A percentile compares a stretch with the other conserved stretches of the same genome.
phyloP scores from a whole-genome alignment of 257 asterid species.

The Galeopsis tetrahit region DNA sequence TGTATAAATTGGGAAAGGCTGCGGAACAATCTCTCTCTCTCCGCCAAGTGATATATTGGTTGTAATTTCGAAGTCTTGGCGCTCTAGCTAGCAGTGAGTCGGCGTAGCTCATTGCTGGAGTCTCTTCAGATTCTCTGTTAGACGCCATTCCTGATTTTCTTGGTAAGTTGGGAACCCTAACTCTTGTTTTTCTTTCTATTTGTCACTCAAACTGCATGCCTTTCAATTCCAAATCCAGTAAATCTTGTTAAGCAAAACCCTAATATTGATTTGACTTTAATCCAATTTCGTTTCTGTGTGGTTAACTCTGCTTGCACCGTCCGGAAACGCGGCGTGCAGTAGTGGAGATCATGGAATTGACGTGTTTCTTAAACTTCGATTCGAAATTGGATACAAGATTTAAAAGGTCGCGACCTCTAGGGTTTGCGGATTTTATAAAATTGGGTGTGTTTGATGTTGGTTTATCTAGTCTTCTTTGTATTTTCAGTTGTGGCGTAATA shows the following conservation, averaged over 20 bases:
- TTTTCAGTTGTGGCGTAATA: constrained; percentile 6
- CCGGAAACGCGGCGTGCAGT: not conserved
- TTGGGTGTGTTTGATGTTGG: constrained; percentile 21
- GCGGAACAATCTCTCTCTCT: constrained; percentile 3
- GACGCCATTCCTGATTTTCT: constrained; percentile 14
- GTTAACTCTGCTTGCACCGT: not conserved
- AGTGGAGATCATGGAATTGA: constrained; percentile 13
- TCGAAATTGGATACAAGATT: constrained; percentile 24
- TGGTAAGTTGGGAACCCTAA: constrained; percentile 45
- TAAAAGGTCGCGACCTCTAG: constrained; percentile 10
- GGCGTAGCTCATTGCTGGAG: constrained; percentile 23
- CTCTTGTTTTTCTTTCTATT: constrained; percentile 13
- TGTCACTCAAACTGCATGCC: not conserved
- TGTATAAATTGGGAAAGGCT: constrained; percentile 17
- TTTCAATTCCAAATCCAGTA: not conserved
- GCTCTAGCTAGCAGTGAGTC: constrained; percentile 21
- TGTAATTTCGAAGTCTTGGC: constrained; percentile 29
- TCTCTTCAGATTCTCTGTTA: constrained; percentile 32
- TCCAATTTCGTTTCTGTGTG: not conserved
- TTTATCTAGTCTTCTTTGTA: constrained; percentile 3
- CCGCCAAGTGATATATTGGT: constrained; percentile 26
- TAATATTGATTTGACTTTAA: constrained; percentile 10
- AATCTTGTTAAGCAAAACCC: constrained; percentile 8
- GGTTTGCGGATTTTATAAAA: constrained; percentile 27
- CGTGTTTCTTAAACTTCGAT: constrained; percentile 12